Percentiles rank a stretch among this genome's conserved stretches.
phyloP scores from a whole-genome alignment of 2,329 filamentous ascomycete genomes.

The Cucurbitaria berberidis region DNA sequence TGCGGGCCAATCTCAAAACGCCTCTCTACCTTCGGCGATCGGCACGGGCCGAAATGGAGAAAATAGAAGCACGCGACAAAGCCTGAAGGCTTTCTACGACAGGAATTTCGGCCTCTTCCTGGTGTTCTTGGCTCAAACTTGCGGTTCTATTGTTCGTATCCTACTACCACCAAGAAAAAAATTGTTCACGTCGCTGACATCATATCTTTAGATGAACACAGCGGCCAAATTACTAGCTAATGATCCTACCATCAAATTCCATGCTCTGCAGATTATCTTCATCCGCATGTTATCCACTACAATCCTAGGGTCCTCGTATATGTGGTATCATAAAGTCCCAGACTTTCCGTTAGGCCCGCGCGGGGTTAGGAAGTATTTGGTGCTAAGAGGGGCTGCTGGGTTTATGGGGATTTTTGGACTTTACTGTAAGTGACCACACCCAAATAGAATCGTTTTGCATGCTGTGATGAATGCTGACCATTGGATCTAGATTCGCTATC shows the following conservation, averaged over 20 bases:
- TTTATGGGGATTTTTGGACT: slow-evolving; percentile 38
- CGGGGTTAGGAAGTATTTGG: slow-evolving; percentile 24
- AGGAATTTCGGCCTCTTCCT: slow-evolving; percentile 33
- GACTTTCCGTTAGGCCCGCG: slow-evolving; percentile 31
- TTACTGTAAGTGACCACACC: slow-evolving; percentile 27
- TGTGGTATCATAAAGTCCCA: slow-evolving; percentile 64
- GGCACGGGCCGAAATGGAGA: slow-evolving; percentile 10
- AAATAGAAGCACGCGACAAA: slow-evolving; percentile 2
- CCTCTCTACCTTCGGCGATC: slow-evolving; percentile 2
- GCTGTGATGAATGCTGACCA: slow-evolving; percentile 1
- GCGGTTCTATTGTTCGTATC: slow-evolving; percentile 26
- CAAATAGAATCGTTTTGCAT: background rate
- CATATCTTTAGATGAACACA: slow-evolving; percentile 25
- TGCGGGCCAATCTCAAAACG: slow-evolving; percentile 1
- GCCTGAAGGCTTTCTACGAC: slow-evolving; percentile 23
- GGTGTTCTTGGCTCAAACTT: slow-evolving; percentile 49
- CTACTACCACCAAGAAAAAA: background rate
- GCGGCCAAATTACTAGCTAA: slow-evolving; percentile 34
- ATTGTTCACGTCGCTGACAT: background rate
- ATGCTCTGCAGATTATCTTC: slow-evolving; percentile 68
- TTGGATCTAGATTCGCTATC: slow-evolving; percentile 61
- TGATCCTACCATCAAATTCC: slow-evolving; percentile 34
- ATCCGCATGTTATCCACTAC: slow-evolving; percentile 76
- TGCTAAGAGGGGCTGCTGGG: slow-evolving; percentile 31
- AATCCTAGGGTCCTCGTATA: slow-evolving; percentile 69